Percentiles rank a stretch among this genome's conserved stretches.
Conservation (phyloP, 176 grass and related monocot genomes). For the Otatea glauca region DNA sequence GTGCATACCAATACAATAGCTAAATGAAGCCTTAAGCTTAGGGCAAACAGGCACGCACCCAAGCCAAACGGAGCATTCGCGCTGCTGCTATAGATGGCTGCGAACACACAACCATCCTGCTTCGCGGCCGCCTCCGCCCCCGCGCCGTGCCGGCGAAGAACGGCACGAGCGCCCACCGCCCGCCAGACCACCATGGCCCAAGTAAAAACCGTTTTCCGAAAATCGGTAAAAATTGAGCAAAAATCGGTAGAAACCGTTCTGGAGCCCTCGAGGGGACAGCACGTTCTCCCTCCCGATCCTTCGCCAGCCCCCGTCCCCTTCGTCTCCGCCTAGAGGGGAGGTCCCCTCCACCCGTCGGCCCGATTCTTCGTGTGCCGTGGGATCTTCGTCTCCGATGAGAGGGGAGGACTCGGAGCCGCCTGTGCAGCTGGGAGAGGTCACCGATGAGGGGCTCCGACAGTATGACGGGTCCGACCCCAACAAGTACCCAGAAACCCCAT, state of each 20-base stretch:
- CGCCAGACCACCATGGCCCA: constrained; percentile 34
- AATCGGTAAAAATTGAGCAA: not conserved
- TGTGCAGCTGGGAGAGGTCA: no score
- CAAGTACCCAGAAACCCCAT: no score
- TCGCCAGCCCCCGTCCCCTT: no score
- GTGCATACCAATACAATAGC: constrained; percentile 9
- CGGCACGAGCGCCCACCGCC: constrained; percentile 16
- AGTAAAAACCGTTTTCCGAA: not conserved
- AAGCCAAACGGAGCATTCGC: constrained; percentile 28
- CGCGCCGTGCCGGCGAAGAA: constrained; percentile 24
- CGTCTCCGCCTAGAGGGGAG: no score
- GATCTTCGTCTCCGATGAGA: no score
- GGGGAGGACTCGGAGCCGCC: no score
- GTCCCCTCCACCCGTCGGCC: no score
- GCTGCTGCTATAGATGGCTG: constrained; percentile 19
- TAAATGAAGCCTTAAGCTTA: not conserved
- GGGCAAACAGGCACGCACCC: not conserved
- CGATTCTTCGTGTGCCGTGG: no score
- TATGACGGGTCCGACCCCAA: no score
- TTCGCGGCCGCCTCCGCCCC: not conserved
- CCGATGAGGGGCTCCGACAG: no score
- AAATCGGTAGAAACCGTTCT: no score
- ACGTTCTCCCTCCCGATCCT: no score
- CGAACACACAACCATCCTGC: not conserved
- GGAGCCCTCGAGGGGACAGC: not conserved